Conservation (phyloP, 2,329 filamentous ascomycete genomes). For the Neonectria magnoliae region DNA sequence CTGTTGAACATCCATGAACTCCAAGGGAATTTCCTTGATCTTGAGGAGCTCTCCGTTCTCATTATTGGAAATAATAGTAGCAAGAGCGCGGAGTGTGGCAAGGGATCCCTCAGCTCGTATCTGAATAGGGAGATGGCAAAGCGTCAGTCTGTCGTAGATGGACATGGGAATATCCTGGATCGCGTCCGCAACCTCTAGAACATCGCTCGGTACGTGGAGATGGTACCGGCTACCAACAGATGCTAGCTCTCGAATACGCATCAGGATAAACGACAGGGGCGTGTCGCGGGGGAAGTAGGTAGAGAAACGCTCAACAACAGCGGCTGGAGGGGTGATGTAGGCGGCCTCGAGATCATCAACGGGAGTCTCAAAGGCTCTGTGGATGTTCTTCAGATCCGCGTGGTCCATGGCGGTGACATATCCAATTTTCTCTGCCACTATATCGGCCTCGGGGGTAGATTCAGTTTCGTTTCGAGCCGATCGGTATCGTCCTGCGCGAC, state of each 20-base stretch:
- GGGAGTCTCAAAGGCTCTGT: conserved; percentile 69
- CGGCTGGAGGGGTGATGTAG: conserved; percentile 77
- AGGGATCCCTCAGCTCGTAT: conserved; percentile 60
- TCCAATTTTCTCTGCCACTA: conserved; percentile 64
- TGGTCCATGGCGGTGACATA: conserved; percentile 81
- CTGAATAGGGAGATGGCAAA: conserved; percentile 76
- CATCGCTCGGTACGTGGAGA: conserved; percentile 67
- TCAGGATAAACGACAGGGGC: conserved; percentile 84
- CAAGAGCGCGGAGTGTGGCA: conserved; percentile 70
- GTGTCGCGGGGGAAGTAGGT: conserved; percentile 83
- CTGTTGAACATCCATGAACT: conserved; percentile 74
- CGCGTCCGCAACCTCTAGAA: conserved; percentile 74
- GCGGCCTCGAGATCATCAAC: conserved; percentile 75
- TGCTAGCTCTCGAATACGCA: conserved; percentile 77
- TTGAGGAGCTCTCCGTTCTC: conserved; percentile 75
- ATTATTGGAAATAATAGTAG: conserved; percentile 74
- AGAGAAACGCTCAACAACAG: conserved; percentile 78
- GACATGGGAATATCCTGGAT: conserved; percentile 78
- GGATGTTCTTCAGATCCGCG: conserved; percentile 72
- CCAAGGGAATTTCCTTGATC: conserved; percentile 75
- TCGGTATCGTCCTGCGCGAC: conserved; percentile 87
- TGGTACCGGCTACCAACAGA: conserved; percentile 73
- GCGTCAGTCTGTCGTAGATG: conserved; percentile 77
- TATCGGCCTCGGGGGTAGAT: conserved; percentile 3
- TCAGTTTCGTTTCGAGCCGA: conserved; percentile 59